phyloP scores from a whole-genome alignment of 768 basidiomycete species.

The Serpula lacrymans region DNA sequence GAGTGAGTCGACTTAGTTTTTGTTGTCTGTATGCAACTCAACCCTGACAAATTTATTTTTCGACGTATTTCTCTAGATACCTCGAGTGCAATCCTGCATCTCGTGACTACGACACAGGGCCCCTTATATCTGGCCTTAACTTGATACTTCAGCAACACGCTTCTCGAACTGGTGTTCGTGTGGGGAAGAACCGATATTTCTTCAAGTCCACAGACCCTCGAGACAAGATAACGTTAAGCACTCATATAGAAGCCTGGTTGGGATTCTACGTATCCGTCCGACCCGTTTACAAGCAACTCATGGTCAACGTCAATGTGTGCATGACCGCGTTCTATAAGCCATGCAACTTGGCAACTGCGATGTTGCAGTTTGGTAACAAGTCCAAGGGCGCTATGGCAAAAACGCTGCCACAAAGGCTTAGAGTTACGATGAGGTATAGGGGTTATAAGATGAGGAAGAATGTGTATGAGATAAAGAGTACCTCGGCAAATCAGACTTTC shows the following conservation, averaged over 20 bases:
- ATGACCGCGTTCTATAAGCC: constrained; percentile 54
- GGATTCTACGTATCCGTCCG: constrained; percentile 63
- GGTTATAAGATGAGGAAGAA: constrained; percentile 52
- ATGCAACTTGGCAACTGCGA: constrained; percentile 41
- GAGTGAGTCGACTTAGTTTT: constrained; percentile 23
- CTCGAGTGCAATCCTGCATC: constrained; percentile 53
- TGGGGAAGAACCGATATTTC: constrained; percentile 67
- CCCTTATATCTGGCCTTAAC: constrained; percentile 62
- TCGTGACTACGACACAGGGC: constrained; percentile 53
- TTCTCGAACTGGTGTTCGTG: constrained; percentile 53
- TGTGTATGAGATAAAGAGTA: constrained; percentile 34
- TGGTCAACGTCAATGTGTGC: constrained; percentile 61
- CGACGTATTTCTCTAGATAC: constrained; percentile 43
- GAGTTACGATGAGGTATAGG: constrained; percentile 54
- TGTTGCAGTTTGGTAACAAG: too few relatives aligned
- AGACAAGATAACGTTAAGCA: constrained; percentile 38
- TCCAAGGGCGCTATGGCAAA: constrained; percentile 44
- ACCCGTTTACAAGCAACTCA: constrained; percentile 50
- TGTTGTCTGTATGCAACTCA: too few relatives aligned
- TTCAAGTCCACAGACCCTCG: constrained; percentile 33
- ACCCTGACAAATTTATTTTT: constrained; percentile 3
- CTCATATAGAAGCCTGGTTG: constrained; percentile 52
- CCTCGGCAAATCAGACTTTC: constrained; percentile 40
- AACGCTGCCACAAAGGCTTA: constrained; percentile 49
- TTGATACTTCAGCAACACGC: constrained; percentile 58